Percentiles rank a stretch among this genome's conserved stretches.
phyloP scores from a whole-genome alignment of 305 asterid genomes.

The Solanum hybrid region DNA sequence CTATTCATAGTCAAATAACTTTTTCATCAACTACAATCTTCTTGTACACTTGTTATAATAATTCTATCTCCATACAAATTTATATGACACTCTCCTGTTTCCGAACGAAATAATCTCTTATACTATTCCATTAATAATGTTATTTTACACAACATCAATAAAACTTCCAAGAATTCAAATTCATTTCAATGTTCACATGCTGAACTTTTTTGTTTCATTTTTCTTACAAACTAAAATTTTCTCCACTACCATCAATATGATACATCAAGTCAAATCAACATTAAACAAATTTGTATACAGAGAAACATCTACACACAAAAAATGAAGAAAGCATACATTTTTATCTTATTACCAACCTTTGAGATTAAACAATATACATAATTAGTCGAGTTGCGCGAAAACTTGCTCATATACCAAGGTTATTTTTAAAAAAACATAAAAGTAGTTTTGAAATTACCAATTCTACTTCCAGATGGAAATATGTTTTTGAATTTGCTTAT shows the following conservation, averaged over 20 bases:
- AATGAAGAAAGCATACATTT: background rate
- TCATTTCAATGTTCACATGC: background rate
- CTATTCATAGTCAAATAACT: background rate
- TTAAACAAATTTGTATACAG: background rate
- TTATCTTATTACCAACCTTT: background rate
- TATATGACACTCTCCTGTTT: background rate
- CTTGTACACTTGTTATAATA: background rate
- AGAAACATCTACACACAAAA: background rate
- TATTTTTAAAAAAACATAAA: background rate
- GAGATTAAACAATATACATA: background rate
- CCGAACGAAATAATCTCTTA: background rate
- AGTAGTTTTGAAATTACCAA: conserved; percentile 22
- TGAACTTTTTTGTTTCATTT: background rate
- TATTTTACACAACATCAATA: background rate
- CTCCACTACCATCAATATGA: background rate
- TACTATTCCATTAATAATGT: background rate
- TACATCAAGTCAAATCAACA: background rate
- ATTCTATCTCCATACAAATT: background rate
- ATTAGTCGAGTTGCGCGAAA: background rate
- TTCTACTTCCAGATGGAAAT: conserved; percentile 32
- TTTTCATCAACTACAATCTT: background rate
- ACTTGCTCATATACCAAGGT: background rate
- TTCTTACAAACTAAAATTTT: background rate
- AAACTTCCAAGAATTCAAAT: background rate
- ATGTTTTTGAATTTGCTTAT: conserved; percentile 20